These are phyloP conservation scores for Pichia sp. DNA, from an alignment of 1,139 yeast species.

Conservation along the genomic window DNA sequence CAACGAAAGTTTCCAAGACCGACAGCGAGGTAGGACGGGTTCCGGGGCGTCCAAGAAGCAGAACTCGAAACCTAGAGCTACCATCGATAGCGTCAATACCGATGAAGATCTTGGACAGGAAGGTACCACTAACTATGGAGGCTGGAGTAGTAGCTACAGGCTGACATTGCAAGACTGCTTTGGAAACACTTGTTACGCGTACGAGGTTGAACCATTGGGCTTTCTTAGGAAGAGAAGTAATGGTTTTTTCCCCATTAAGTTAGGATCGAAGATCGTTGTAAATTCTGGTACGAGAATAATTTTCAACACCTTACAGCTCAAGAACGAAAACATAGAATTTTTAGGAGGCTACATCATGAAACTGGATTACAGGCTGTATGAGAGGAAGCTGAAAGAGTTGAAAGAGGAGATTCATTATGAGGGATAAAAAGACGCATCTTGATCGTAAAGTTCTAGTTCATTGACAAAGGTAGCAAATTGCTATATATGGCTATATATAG, in stretches of 20 bases:
- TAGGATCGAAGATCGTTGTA: conserved; percentile 35
- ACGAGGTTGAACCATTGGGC: conserved; percentile 34
- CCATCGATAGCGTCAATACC: conserved; percentile 19
- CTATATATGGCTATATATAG: not conserved
- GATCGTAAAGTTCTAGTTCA: not conserved
- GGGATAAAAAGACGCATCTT: conserved; percentile 10
- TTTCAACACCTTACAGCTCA: conserved; percentile 25
- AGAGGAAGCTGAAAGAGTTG: conserved; percentile 30
- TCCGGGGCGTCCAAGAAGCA: not conserved
- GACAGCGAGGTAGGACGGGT: conserved; percentile 13
- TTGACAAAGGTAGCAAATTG: not conserved
- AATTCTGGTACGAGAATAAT: conserved; percentile 26
- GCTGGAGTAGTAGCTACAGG: conserved; percentile 26
- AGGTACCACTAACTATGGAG: conserved; percentile 2
- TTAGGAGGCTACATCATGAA: conserved; percentile 35
- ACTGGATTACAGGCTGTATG: conserved; percentile 30
- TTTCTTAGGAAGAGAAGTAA: conserved; percentile 19
- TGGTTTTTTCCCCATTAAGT: conserved; percentile 31
- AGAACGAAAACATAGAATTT: conserved; percentile 25
- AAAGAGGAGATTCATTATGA: conserved; percentile 25
- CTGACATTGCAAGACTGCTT: conserved; percentile 37
- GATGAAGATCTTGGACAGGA: conserved; percentile 24
- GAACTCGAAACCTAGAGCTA: conserved; percentile 17
- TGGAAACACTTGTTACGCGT: conserved; percentile 36
- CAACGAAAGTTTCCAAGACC: conserved; percentile 28